phyloP scores from a whole-genome alignment of 2,329 filamentous ascomycete genomes.

The Colletotrichum karsti region DNA sequence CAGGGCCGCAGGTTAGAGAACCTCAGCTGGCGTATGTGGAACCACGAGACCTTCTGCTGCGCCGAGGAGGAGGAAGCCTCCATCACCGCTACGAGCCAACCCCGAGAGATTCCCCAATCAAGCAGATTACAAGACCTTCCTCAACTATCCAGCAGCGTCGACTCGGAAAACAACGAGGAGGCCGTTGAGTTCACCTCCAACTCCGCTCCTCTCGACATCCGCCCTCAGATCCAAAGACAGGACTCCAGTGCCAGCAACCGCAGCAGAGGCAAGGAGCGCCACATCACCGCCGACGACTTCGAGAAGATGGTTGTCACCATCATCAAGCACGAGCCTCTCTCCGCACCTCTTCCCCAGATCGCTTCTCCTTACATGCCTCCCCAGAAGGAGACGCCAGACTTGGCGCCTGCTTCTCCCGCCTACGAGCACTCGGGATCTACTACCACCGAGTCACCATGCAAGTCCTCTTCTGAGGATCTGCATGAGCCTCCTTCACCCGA shows the following conservation, averaged over 20 bases:
- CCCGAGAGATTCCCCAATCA: slow-evolving; percentile 56
- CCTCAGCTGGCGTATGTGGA: slow-evolving; percentile 95
- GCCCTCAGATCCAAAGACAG: slow-evolving; percentile 74
- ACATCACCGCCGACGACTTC: slow-evolving; percentile 91
- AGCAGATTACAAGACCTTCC: slow-evolving; percentile 65
- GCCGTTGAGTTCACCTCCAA: slow-evolving; percentile 65
- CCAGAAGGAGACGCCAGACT: slow-evolving; percentile 54
- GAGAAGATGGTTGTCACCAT: slow-evolving; percentile 96
- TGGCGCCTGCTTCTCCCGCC: slow-evolving; percentile 35
- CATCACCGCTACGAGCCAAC: slow-evolving; percentile 49
- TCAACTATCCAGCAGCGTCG: slow-evolving; percentile 79
- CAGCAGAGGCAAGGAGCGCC: slow-evolving; percentile 79
- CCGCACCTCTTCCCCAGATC: slow-evolving; percentile 58
- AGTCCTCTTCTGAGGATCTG: slow-evolving; percentile 68
- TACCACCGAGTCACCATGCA: slow-evolving; percentile 59
- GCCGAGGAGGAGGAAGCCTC: slow-evolving; percentile 66
- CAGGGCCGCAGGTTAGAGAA: slow-evolving; percentile 94
- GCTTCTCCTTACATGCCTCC: slow-evolving; percentile 45
- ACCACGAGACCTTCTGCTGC: slow-evolving; percentile 90
- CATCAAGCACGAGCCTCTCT: slow-evolving; percentile 81
- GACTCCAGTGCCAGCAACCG: slow-evolving; percentile 77
- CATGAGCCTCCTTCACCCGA: slow-evolving; percentile 48
- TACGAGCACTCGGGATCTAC: slow-evolving; percentile 54
- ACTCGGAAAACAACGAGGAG: slow-evolving; percentile 77
- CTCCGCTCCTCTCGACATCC: slow-evolving; percentile 63